Conservation (phyloP, 2,329 filamentous ascomycete genomes). For the Cucurbitaria berberidis region DNA sequence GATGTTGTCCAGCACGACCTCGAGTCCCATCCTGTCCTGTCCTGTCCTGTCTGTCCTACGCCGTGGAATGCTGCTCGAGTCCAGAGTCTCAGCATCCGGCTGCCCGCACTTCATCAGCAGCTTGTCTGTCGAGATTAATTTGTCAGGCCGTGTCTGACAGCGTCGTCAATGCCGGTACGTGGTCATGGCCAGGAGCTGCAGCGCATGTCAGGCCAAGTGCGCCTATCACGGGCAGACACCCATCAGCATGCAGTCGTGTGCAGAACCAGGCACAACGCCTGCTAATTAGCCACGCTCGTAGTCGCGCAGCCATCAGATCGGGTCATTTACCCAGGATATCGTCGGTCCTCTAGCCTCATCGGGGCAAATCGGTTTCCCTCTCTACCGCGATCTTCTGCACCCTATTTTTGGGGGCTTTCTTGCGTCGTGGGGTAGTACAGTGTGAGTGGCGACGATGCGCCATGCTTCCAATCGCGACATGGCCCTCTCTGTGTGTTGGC, state of each 20-base stretch:
- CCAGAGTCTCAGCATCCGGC: conserved; percentile 5
- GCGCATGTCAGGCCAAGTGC: conserved; percentile 15
- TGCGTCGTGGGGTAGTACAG: conserved; percentile 23
- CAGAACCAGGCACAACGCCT: conserved; percentile 25
- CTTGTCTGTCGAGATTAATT: conserved; percentile 14
- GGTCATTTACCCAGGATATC: conserved; percentile 22
- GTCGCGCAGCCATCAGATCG: conserved; percentile 13
- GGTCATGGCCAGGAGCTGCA: conserved; percentile 21
- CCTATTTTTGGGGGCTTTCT: conserved; percentile 39
- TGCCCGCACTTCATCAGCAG: conserved; percentile 19
- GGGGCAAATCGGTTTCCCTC: conserved; percentile 33
- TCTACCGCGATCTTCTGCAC: conserved; percentile 15
- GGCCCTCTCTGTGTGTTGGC: conserved; percentile 16
- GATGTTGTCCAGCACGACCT: conserved; percentile 15
- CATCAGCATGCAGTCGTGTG: conserved; percentile 12
- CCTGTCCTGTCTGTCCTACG: no score
- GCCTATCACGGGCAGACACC: conserved; percentile 16
- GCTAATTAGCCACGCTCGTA: conserved; percentile 27
- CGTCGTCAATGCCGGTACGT: conserved; percentile 18
- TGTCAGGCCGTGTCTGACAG: conserved; percentile 19
- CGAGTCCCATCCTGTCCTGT: conserved; percentile 29
- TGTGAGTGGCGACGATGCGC: conserved; percentile 7
- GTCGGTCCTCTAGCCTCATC: conserved; percentile 15
- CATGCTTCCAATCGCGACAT: conserved; percentile 17
- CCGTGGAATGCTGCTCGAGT: conserved; percentile 8